Base-by-base conservation (phyloP, 108 stramenopile species). In the Conticribra guillardii region DNA sequence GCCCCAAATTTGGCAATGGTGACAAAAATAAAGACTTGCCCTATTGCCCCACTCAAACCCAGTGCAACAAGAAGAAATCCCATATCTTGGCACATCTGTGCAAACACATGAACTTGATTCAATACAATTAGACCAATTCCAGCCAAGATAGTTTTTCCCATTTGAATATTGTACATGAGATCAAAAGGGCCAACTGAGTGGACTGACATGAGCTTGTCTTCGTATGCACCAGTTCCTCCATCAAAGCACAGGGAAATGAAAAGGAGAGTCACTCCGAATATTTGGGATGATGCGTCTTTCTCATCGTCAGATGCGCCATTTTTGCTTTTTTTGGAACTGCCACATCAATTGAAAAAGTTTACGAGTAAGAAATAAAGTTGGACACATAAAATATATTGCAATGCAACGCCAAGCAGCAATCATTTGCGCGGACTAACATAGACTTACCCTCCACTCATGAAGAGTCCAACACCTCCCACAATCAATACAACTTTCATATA, bases 1-100 rank as follows among this genome's bases (percentile, higher is more conserved):
- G 98, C 98, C 18, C 98, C 98, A 74, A 99, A 99, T 61, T 99
- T 96, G 69, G 96, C 82, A 74, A 99, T 99, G 0, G 98, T 99
- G 4, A 99, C 95, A 71, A 94, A 91, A 45, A 93, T 90, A 69
- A 99, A 99, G 30, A 98, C 98, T 82, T 99, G 97, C 19, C 96
- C 97, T 68, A 97, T 66, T 18, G 98, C 98, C 15, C 98, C 98
- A 60, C 86, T 93, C 41, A 98, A 61, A 7, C 97, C 98, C 24
- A 99, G 81, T 9, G 94, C 89, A 5, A 99, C 86, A 23, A 99
- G 79, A 19, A 96, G 53, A 47, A 95, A 85, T 51, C 97, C 98
- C 88, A 95, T 95, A n/a, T 97, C 92, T 68, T 91, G 84, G 46
- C 94, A 90, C 97, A 97, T 97, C 74, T 88, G 79, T 27, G 92